Conservation (phyloP, 345 rosid genomes). For the Iberis pinnata region DNA sequence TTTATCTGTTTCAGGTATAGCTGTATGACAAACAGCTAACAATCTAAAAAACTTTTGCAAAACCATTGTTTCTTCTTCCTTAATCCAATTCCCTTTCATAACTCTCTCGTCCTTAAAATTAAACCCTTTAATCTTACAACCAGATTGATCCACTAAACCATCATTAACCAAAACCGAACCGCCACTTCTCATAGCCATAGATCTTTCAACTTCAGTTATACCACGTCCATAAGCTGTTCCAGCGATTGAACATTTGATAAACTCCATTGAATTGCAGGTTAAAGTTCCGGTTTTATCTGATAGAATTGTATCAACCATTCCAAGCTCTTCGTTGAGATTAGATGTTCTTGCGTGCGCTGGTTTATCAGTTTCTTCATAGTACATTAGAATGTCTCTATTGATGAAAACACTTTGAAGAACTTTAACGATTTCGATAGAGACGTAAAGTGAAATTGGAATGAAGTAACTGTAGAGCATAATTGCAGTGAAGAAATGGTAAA, state of each 20-base stretch:
- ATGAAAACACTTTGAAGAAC: constrained; percentile 87
- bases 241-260: constrained; percentile 77
- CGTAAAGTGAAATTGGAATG: constrained; percentile 90
- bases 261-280: constrained; percentile 97
- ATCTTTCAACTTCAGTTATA: constrained; percentile 83
- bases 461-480: constrained; percentile 82
- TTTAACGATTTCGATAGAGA: constrained; percentile 88
- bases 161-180: constrained; percentile 45
- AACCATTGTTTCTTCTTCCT: constrained; percentile 44
- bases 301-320: constrained; percentile 84
- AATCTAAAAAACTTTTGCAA: constrained; percentile 59
- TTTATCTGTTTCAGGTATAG: constrained; percentile 83
- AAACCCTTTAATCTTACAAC: constrained; percentile 57
- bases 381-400: constrained; percentile 75
- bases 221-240: constrained; percentile 83
- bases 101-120: constrained; percentile 80
- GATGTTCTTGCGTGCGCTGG: constrained; percentile 94
- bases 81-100: constrained; percentile 61
- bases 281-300: constrained; percentile 93
- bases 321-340: constrained; percentile 97
- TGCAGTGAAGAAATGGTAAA: constrained; percentile 66
- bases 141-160: constrained; percentile 29
- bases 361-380: constrained; percentile 74
- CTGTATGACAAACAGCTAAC: constrained; percentile 90
- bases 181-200: constrained; percentile 62